These are phyloP conservation scores for Ananas comosus DNA, from an alignment of 176 grass and related monocot species.

Conservation along the genomic window DNA sequence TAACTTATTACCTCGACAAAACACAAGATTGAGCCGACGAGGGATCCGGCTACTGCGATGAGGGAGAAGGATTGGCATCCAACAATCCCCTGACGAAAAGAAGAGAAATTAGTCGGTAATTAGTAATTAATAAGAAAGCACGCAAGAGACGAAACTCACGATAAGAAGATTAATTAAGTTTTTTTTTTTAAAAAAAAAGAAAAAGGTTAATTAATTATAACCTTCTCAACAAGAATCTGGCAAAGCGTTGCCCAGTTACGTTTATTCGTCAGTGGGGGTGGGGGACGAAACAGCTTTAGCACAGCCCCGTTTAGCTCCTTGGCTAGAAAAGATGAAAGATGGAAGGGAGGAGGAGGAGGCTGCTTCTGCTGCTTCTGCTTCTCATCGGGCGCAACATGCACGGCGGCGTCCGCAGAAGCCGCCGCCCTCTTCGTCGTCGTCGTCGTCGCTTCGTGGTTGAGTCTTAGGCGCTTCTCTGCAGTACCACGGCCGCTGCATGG, in stretches of 20 bases:
- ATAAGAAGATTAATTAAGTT: not conserved
- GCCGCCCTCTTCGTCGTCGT: not conserved
- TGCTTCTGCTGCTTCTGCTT: not conserved
- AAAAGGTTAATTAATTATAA: not conserved
- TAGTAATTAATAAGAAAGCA: not conserved
- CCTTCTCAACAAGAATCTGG: not conserved
- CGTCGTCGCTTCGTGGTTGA: not conserved
- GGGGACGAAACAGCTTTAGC: not conserved
- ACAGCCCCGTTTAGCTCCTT: not conserved
- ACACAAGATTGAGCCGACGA: slow-evolving; percentile 68
- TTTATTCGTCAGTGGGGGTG: not conserved
- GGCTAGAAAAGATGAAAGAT: not conserved
- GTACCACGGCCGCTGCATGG: not conserved
- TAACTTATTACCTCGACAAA: slow-evolving; percentile 62
- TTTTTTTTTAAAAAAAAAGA: too few relatives aligned
- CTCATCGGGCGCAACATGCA: not conserved
- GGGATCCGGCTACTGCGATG: slow-evolving; percentile 68
- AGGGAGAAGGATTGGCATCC: slow-evolving; percentile 59
- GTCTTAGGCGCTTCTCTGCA: not conserved
- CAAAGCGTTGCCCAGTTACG: not conserved
- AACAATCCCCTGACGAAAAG: slow-evolving; percentile 26
- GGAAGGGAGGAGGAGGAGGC: not conserved
- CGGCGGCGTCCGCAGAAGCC: not conserved
- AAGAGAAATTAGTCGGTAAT: too few relatives aligned
- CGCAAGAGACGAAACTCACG: not conserved